These are phyloP conservation scores for Coniochaeta sp. DNA, from an alignment of 2,329 filamentous ascomycete species.

Conservation along the genomic window DNA sequence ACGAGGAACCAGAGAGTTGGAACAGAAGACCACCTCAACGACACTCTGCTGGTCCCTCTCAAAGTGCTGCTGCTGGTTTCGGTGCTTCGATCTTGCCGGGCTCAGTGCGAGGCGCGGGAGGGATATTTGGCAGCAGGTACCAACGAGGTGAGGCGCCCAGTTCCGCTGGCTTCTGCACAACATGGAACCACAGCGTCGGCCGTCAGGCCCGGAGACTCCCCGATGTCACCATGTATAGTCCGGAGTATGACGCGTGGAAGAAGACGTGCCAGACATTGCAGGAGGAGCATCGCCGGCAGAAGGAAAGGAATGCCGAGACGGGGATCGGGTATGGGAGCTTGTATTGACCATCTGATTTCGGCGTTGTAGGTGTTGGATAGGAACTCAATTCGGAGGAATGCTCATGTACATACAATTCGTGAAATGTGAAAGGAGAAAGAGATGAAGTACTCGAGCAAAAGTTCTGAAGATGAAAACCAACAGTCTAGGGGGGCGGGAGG, in stretches of 20 bases:
- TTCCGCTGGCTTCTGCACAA: not conserved
- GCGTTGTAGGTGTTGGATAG: no score
- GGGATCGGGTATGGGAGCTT: not conserved
- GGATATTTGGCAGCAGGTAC: not conserved
- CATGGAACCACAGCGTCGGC: not conserved
- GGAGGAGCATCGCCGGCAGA: constrained; percentile 2
- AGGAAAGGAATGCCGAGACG: not conserved
- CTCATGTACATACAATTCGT: no score
- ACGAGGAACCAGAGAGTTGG: not conserved
- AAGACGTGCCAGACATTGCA: not conserved
- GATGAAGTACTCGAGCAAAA: no score
- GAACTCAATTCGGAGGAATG: no score
- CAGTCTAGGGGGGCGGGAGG: no score
- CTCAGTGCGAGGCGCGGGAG: not conserved
- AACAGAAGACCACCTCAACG: not conserved
- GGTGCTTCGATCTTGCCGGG: not conserved
- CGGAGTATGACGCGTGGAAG: not conserved
- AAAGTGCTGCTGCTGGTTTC: not conserved
- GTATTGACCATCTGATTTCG: not conserved
- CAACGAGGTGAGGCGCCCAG: not conserved
- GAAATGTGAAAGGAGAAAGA: no score
- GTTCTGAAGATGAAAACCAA: no score
- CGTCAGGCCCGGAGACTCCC: not conserved
- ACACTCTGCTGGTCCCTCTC: not conserved
- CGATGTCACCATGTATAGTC: not conserved